Evolutionary conservation across 495 filamentous ascomycete species (phyloP), one percentile per base, ranked within the genome.

Genomic region (Xylaria telfairii): DNA sequence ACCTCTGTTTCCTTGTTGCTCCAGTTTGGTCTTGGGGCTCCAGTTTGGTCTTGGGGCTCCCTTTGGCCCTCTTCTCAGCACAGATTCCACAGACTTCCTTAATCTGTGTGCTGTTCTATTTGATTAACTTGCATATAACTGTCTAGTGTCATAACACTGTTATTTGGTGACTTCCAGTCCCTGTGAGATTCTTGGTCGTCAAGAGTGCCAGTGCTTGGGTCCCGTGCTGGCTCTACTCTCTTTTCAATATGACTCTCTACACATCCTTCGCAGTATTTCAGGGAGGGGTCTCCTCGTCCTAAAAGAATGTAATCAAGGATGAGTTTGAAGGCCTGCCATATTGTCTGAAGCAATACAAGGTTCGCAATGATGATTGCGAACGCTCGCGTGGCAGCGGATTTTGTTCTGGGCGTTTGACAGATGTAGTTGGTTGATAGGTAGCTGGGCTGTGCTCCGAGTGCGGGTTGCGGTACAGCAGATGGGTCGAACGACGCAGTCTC

Each of bases 281-380:
- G 1, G 9, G 46, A 49, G 17, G 46, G 46, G n/a, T 21, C 17
- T 4, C 9, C n/a, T 9, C n/a, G 46, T 19, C n/a, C 7, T 10
- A 41, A 41, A 21, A 49, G 3, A 2, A 49, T 1, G 1, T 3
- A 2, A 49, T 19, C 15, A 21, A 49, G 15, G 4, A n/a, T 3
- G n/a, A 49, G 46, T n/a, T n/a, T n/a, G 61, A 47, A 65, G 61
- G 17, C 24, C 12, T 30, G 44, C 61, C 61, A 65, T 4, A 65
- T 49, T 2, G 42, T 34, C 3, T 49, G 21, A 2, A 65, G 37
- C 42, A 65, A 34, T 7, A 65, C 34, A n/a, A 65, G 42, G 1
- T 13, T 9, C 8, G 61, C 34, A 46, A n/a, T 26, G 1, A 65
- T 21, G 4, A 65, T 49, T 17, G 61, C 21, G 12, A 65, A 21